Evolutionary conservation across 2,329 filamentous ascomycete species (phyloP).

Genomic region (Amauroascus verrucosus): DNA sequence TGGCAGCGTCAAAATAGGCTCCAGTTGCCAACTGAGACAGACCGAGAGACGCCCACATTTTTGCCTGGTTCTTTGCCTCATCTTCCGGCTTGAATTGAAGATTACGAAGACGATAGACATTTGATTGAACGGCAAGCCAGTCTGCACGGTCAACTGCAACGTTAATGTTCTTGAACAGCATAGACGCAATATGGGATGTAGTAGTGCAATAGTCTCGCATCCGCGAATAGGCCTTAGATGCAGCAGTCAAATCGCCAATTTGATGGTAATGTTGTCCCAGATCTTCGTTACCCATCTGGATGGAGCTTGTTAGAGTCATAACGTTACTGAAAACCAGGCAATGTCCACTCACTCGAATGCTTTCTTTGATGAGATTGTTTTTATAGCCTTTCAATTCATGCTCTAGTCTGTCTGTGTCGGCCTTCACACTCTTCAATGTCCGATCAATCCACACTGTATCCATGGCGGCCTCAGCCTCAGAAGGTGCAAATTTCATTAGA

Average conservation of each 20-base stretch:
- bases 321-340: no score
- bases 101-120: constrained; percentile 48
- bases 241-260: constrained; percentile 61
- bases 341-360: constrained; percentile 62
- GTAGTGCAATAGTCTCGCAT: constrained; percentile 89
- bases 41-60: constrained; percentile 54
- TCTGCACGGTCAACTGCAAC: constrained; percentile 66
- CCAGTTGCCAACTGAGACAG: constrained; percentile 49
- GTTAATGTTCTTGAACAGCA: constrained; percentile 66
- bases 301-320: background rate
- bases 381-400: constrained; percentile 83
- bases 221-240: constrained; percentile 66
- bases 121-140: constrained; percentile 58
- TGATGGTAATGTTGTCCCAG: constrained; percentile 72
- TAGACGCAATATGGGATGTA: constrained; percentile 70
- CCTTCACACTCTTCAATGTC: constrained; percentile 55
- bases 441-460: constrained; percentile 68
- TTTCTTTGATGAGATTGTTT: constrained; percentile 95
- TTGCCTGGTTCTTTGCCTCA: constrained; percentile 48
- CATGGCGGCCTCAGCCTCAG: constrained; percentile 55
- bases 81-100: constrained; percentile 49
- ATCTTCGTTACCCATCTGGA: constrained; percentile 87
- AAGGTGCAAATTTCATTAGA: constrained; percentile 53
- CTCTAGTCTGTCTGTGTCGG: constrained; percentile 67
- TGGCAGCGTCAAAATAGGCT: constrained; percentile 58